Percentiles rank a stretch among this genome's conserved stretches.
These are phyloP conservation scores for Cucurbita argyrosperma DNA, from an alignment of 306 rosid genomes.

Conservation along the genomic window DNA sequence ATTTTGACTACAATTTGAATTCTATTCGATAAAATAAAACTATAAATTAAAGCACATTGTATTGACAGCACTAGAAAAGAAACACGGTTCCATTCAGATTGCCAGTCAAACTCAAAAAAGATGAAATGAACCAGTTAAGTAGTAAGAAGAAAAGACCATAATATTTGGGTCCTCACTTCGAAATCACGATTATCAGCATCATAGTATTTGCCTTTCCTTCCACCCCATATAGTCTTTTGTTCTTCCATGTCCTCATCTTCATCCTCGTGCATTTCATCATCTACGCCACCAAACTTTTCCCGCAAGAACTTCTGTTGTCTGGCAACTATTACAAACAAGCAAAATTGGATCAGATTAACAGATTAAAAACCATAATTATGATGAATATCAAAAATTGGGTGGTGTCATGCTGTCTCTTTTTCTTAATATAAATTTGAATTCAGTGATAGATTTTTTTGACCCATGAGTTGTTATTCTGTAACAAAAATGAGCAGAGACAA, in stretches of 20 bases:
- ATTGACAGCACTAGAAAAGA: not conserved
- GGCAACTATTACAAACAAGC: slow-evolving; percentile 31
- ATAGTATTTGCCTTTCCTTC: slow-evolving; percentile 26
- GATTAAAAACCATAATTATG: not conserved
- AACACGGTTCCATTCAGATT: not conserved
- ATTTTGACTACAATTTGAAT: slow-evolving; percentile 3
- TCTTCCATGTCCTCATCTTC: slow-evolving; percentile 52
- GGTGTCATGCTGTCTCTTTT: not conserved
- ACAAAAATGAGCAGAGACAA: not conserved
- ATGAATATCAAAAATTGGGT: not conserved
- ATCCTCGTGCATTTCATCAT: slow-evolving; percentile 46
- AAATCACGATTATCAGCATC: slow-evolving; percentile 71
- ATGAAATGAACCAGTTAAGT: not conserved
- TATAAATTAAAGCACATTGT: not conserved
- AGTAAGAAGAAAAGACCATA: not conserved
- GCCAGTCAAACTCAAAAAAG: not conserved
- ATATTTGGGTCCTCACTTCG: slow-evolving; percentile 37
- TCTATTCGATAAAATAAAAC: not conserved
- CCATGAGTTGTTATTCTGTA: not conserved
- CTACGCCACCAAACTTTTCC: slow-evolving; percentile 50
- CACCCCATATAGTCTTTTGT: slow-evolving; percentile 19
- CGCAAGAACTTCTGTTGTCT: slow-evolving; percentile 40
- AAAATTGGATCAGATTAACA: not conserved
- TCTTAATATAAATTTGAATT: not conserved
- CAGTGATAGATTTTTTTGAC: not conserved